A percentile compares a stretch with the other conserved stretches of the same genome.
phyloP scores from a whole-genome alignment of 495 filamentous ascomycete species.

The Neurospora sp. region DNA sequence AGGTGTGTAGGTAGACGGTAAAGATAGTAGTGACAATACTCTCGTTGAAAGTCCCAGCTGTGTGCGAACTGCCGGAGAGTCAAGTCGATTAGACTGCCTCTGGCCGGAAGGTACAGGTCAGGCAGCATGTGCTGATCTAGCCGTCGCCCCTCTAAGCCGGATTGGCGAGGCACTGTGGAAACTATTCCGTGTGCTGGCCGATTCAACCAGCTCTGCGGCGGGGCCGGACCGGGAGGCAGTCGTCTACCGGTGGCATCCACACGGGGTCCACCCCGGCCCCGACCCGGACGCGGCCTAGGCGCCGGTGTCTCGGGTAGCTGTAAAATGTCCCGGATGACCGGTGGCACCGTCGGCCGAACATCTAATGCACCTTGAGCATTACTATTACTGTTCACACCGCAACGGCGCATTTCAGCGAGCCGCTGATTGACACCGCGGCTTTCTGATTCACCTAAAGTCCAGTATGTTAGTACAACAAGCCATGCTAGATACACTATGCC shows the following conservation, averaged over 20 bases:
- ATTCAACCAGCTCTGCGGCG: constrained; percentile 61
- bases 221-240: constrained; percentile 54
- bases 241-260: constrained; percentile 34
- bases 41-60: constrained; percentile 60
- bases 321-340: constrained; percentile 48
- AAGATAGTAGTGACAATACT: constrained; percentile 58
- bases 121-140: constrained; percentile 24
- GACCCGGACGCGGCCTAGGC: constrained; percentile 49
- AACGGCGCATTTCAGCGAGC: constrained; percentile 38
- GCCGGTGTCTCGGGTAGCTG: constrained; percentile 61
- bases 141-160: not conserved
- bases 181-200: not conserved
- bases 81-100: constrained; percentile 46
- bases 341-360: constrained; percentile 34
- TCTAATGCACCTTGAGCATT: constrained; percentile 9
- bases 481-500: not conserved
- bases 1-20: constrained; percentile 51
- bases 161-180: not conserved
- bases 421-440: constrained; percentile 39
- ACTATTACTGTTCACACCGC: constrained; percentile 11
- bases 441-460: constrained; percentile 8
- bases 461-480: not conserved
- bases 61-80: constrained; percentile 49
- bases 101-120: constrained; percentile 25
- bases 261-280: constrained; percentile 12